phyloP scores from a whole-genome alignment of 2,329 filamentous ascomycete species.

The Verticillium longisporum region DNA sequence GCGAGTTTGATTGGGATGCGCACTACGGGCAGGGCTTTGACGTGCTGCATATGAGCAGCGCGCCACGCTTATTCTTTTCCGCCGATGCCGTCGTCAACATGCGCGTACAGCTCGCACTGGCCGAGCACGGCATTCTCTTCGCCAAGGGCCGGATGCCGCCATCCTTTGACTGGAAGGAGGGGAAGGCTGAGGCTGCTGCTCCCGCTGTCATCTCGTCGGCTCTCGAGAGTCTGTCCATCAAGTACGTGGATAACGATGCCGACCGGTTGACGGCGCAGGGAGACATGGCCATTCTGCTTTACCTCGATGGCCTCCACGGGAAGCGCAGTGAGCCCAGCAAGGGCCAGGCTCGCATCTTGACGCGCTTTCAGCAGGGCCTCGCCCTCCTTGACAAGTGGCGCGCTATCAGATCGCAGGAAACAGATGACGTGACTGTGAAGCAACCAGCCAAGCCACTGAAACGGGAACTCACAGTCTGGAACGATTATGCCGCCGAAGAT shows the following conservation, averaged over 20 bases:
- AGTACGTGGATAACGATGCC: constrained; percentile 49
- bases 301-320: constrained; percentile 51
- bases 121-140: constrained; percentile 38
- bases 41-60: constrained; percentile 60
- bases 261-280: constrained; percentile 40
- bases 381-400: constrained; percentile 30
- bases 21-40: constrained; percentile 79
- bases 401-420: not conserved
- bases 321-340: constrained; percentile 16
- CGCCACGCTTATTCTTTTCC: constrained; percentile 44
- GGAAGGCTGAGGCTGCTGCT: not conserved
- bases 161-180: constrained; percentile 19
- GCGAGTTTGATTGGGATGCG: constrained; percentile 65
- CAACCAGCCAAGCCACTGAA: constrained; percentile 16
- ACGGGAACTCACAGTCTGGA: constrained; percentile 32
- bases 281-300: constrained; percentile 47
- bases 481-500: constrained; percentile 26
- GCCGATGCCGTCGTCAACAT: constrained; percentile 39
- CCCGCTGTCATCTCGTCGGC: constrained; percentile 9
- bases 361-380: constrained; percentile 34
- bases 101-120: constrained; percentile 43
- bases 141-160: constrained; percentile 35
- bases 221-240: constrained; percentile 26
- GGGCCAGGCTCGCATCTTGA: constrained; percentile 25
- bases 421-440: constrained; percentile 5